Evolutionary conservation across 441 rosid genomes (phyloP).

Genomic region (Daphne laureola): DNA sequence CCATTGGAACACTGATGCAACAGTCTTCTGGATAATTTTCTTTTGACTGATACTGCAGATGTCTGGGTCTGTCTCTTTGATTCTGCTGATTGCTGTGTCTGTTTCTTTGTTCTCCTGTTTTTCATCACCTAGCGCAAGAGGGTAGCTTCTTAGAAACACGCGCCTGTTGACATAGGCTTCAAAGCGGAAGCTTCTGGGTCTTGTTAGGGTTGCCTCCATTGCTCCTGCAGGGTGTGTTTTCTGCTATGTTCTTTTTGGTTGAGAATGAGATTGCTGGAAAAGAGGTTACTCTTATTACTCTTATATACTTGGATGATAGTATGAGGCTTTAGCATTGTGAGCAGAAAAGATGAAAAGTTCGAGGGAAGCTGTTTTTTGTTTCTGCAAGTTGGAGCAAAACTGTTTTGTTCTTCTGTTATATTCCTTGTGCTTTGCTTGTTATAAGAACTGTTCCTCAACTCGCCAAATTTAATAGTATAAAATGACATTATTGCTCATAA

Average conservation of each 20-base stretch:
- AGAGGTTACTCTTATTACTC: too few relatives aligned
- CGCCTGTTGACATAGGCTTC: slow-evolving; percentile 41
- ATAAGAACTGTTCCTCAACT: too few relatives aligned
- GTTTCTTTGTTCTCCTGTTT: slow-evolving; percentile 14
- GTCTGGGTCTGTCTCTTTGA: slow-evolving; percentile 9
- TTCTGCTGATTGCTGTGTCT: slow-evolving; percentile 9
- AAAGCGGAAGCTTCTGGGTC: slow-evolving; percentile 26
- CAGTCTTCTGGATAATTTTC: slow-evolving; percentile 30
- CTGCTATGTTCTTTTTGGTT: background rate
- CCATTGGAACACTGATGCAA: slow-evolving; percentile 30
- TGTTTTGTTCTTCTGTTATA: too few relatives aligned
- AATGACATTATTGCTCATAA: too few relatives aligned
- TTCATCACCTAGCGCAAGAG: slow-evolving; percentile 38
- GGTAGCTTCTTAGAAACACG: slow-evolving; percentile 50
- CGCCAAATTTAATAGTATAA: too few relatives aligned
- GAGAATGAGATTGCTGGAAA: slow-evolving; percentile 1
- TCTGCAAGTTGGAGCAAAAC: too few relatives aligned
- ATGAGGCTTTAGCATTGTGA: background rate
- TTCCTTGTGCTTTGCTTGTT: too few relatives aligned
- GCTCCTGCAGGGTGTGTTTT: slow-evolving; percentile 13
- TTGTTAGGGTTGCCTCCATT: slow-evolving; percentile 14
- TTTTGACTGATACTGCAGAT: slow-evolving; percentile 11
- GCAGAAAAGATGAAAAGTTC: background rate
- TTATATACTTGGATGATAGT: slow-evolving; percentile 5
- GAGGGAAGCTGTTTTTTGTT: too few relatives aligned